Conservation (phyloP, 2,329 filamentous ascomycete genomes). For the Aotearoamyces nothofagi region DNA sequence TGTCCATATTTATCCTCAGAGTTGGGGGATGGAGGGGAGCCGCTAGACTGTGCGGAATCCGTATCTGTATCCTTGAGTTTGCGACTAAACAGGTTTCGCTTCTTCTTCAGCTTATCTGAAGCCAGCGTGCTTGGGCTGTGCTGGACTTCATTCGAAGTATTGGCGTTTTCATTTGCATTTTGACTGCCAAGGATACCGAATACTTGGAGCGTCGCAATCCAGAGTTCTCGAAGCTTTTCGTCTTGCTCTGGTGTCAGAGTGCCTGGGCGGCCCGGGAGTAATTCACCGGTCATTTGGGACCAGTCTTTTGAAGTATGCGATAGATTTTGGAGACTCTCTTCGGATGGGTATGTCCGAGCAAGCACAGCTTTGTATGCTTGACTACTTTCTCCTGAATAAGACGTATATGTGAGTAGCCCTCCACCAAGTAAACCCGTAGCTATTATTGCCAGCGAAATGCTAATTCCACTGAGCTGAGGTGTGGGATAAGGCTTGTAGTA, state of each 20-base stretch:
- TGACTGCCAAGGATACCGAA: conserved; percentile 44
- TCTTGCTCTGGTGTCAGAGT: conserved; percentile 86
- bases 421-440: no score
- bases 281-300: conserved; percentile 25
- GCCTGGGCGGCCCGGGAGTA: conserved; percentile 59
- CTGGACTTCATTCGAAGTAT: conserved; percentile 7
- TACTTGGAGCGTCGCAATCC: conserved; percentile 61
- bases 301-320: no score
- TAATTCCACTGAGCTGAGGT: no score
- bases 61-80: conserved; percentile 38
- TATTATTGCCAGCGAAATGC: no score
- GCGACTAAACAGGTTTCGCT: conserved; percentile 53
- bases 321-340: no score
- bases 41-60: conserved; percentile 22
- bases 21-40: conserved; percentile 12
- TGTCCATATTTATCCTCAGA: conserved; percentile 86
- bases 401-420: no score
- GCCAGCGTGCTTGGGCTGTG: conserved; percentile 10
- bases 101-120: conserved; percentile 56
- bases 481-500: no score
- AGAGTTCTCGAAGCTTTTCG: conserved; percentile 75
- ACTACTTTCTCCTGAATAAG: no score
- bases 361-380: no score
- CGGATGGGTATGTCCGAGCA: no score
- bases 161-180: conserved; percentile 15